These are phyloP conservation scores for Gamarada debralockiae DNA, from an alignment of 495 filamentous ascomycete species.

Conservation along the genomic window DNA sequence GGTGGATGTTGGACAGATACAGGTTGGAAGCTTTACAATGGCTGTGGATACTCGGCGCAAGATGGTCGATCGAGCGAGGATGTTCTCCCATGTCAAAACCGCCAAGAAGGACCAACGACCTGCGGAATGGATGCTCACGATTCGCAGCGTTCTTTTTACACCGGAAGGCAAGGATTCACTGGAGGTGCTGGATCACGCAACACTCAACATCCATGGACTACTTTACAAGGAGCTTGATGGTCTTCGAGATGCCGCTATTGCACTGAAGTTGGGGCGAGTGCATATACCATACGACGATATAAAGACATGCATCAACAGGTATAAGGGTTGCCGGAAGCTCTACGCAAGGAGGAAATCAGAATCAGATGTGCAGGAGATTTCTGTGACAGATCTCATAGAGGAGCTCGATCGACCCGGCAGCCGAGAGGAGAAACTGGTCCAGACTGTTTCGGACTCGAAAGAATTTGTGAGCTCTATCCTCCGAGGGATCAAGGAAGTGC, in stretches of 20 bases:
- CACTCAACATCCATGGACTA: conserved; percentile 85
- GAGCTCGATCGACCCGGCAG: conserved; percentile 73
- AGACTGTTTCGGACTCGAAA: conserved; percentile 87
- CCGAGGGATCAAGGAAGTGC: conserved; percentile 90
- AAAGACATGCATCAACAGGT: conserved; percentile 50
- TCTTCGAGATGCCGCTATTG: conserved; percentile 83
- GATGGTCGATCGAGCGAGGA: conserved; percentile 83
- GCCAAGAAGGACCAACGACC: conserved; percentile 69
- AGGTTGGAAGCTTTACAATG: conserved; percentile 79
- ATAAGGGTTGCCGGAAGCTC: conserved; percentile 32
- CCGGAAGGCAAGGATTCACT: conserved; percentile 78
- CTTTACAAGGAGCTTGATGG: conserved; percentile 86
- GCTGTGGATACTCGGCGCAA: conserved; percentile 87
- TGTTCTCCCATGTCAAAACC: conserved; percentile 77
- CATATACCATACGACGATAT: conserved; percentile 91
- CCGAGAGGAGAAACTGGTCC: conserved; percentile 69
- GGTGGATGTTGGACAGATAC: conserved; percentile 74
- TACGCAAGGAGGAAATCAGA: conserved; percentile 26
- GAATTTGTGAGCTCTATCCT: conserved; percentile 89
- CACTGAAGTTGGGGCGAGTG: conserved; percentile 83
- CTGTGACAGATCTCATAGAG: conserved; percentile 72
- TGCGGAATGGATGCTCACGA: conserved; percentile 89
- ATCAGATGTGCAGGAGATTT: conserved; percentile 43
- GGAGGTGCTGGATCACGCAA: conserved; percentile 87
- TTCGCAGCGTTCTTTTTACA: conserved; percentile 83